phyloP scores from a whole-genome alignment of 2,329 filamentous ascomycete genomes.

The Alternaria triticina region DNA sequence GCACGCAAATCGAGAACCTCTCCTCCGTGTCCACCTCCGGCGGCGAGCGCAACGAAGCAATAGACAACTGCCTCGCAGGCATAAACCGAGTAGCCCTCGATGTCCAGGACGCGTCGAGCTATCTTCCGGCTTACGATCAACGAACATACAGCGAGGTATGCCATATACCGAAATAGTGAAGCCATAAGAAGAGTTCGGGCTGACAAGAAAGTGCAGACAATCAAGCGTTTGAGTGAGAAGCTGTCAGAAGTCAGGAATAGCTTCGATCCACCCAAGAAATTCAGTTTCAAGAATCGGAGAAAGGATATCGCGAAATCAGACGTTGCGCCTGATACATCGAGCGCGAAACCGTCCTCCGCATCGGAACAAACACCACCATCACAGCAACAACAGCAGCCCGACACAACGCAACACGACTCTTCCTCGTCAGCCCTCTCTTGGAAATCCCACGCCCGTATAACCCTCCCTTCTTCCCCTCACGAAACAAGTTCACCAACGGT shows the following conservation, averaged over 20 bases:
- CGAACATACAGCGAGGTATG: conserved; percentile 79
- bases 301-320: conserved; percentile 53
- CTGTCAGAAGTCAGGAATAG: conserved; percentile 72
- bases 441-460: conserved; percentile 65
- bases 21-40: conserved; percentile 66
- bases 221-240: conserved; percentile 81
- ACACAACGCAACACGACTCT: background rate
- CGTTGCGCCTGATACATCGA: background rate
- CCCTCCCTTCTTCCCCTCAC: conserved; percentile 73
- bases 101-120: conserved; percentile 81
- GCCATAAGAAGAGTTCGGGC: conserved; percentile 69
- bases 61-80: conserved; percentile 78
- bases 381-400: conserved; percentile 35
- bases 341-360: background rate
- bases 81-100: conserved; percentile 83
- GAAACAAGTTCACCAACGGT: conserved; percentile 76
- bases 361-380: conserved; percentile 42
- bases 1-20: conserved; percentile 76
- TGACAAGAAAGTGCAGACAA: conserved; percentile 60
- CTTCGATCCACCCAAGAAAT: conserved; percentile 75
- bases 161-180: conserved; percentile 81
- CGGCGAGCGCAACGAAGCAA: conserved; percentile 79
- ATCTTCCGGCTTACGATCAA: conserved; percentile 88
- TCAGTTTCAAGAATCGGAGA: conserved; percentile 75
- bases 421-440: conserved; percentile 9